Percentiles rank a stretch among this genome's conserved stretches.
phyloP scores from a whole-genome alignment of 2,329 filamentous ascomycete genomes.

The Cercospora sp. region DNA sequence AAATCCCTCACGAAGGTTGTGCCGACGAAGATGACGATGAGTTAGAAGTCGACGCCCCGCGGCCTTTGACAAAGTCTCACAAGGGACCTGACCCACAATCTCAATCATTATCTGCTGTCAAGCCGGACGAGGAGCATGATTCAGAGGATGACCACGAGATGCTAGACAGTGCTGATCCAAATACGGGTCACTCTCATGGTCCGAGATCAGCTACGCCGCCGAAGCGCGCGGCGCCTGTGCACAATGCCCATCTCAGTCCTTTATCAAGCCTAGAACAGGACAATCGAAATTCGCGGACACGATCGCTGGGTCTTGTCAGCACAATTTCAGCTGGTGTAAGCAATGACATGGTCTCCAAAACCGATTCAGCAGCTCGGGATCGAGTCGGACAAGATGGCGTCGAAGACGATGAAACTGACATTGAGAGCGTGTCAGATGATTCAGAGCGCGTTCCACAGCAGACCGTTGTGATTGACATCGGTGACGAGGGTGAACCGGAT shows the following conservation, averaged over 20 bases:
- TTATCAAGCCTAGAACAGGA: slow-evolving; percentile 1
- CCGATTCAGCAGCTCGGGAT: background rate
- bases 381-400: background rate
- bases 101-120: background rate
- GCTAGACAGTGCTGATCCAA: background rate
- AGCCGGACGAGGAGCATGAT: background rate
- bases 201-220: background rate
- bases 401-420: background rate
- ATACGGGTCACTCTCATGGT: background rate
- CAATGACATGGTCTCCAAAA: background rate
- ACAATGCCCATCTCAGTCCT: background rate
- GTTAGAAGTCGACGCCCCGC: background rate
- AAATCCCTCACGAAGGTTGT: background rate
- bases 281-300: background rate
- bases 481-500: background rate
- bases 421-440: background rate
- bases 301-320: background rate
- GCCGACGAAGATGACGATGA: background rate
- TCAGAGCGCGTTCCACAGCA: background rate
- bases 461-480: background rate
- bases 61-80: background rate
- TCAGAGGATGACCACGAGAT: background rate
- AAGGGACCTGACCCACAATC: background rate
- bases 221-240: background rate
- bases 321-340: background rate